Base-by-base conservation (phyloP, 192 early-diverging fungal genomes). In the Entophlyctis luteolus region DNA sequence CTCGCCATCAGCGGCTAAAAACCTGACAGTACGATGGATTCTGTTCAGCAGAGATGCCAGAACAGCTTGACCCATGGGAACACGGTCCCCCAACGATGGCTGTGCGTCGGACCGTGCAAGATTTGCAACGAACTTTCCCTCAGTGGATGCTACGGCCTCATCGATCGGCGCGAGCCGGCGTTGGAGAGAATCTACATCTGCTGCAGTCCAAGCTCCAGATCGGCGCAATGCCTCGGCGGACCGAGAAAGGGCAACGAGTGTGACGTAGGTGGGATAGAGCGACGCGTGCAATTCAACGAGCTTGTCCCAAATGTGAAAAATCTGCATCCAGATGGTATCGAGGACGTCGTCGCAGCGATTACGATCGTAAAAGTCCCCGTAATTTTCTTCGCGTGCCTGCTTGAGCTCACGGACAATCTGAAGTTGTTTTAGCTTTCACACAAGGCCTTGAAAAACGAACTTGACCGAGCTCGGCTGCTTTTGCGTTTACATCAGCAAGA, bases 301-400 rank as follows among this genome's bases (percentile, higher is more conserved):
- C 23, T 59, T 59, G 14, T 42, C 57, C 57, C 57, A 59, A 3
- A 59, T 4, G 8, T 59, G 34, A 33, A 71, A 71, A 22, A 71
- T 62, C 18, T 48, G 45, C 70, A 71, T 54, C 70, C 70, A 71
- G 70, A 65, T 65, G 8, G 59, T 27, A 50, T 71, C 70, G 16
- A 71, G 37, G 16, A 63, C 34, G 52, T 63, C 55, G 62, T 71
- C 70, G n/a, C 62, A 37, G 48, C 70, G 59, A 32, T 71, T 71
- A 12, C 60, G 12, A 8, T 22, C 32, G 20, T 62, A 42, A 18
- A 32, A 2, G 23, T 52, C 50, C 10, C 6, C 14, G 10, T 14
- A 6, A 27, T 52, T n/a, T n/a, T n/a, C n/a, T n/a, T n/a, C n/a
- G n/a, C n/a, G n/a, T n/a, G n/a, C n/a, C n/a, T n/a, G n/a, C n/a